Percentiles rank a stretch among this genome's conserved stretches.
These are phyloP conservation scores for Fistulinella prunicolor DNA, from an alignment of 768 basidiomycete species.

Conservation along the genomic window DNA sequence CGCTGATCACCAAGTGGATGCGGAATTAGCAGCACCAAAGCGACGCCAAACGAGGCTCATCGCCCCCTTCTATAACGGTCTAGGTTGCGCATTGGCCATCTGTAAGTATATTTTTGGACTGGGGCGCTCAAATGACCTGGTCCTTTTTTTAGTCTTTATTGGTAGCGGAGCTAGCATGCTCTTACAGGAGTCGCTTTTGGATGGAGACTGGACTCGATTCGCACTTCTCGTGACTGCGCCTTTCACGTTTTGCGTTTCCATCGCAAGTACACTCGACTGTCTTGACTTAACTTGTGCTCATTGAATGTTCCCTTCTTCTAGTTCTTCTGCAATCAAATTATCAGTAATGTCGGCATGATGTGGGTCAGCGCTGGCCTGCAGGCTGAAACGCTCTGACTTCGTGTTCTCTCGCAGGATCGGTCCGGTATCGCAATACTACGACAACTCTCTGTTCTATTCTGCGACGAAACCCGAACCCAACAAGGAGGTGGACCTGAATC, in stretches of 20 bases:
- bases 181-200: slow-evolving; percentile 66
- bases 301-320: slow-evolving; percentile 28
- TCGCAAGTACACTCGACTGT: slow-evolving; percentile 45
- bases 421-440: slow-evolving; percentile 81
- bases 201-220: slow-evolving; percentile 61
- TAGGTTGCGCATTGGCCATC: slow-evolving; percentile 62
- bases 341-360: slow-evolving; percentile 65
- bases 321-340: slow-evolving; percentile 74
- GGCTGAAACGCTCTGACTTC: neutral
- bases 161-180: slow-evolving; percentile 56
- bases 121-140: slow-evolving; percentile 2
- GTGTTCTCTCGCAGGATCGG: slow-evolving; percentile 50
- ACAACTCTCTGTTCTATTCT: slow-evolving; percentile 83
- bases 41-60: slow-evolving; percentile 56
- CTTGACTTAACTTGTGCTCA: neutral
- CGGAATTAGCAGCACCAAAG: slow-evolving; percentile 47
- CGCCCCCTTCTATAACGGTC: slow-evolving; percentile 71
- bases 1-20: slow-evolving; percentile 37
- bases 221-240: slow-evolving; percentile 63
- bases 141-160: slow-evolving; percentile 60
- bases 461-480: slow-evolving; percentile 60
- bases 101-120: slow-evolving; percentile 42
- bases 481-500: slow-evolving; percentile 55
- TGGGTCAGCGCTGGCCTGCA: slow-evolving; percentile 32
- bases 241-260: slow-evolving; percentile 70